A percentile compares a stretch with the other conserved stretches of the same genome.
Evolutionary conservation across 2,329 filamentous ascomycete genomes (phyloP).

Genomic region (Trichoderma harzianum): DNA sequence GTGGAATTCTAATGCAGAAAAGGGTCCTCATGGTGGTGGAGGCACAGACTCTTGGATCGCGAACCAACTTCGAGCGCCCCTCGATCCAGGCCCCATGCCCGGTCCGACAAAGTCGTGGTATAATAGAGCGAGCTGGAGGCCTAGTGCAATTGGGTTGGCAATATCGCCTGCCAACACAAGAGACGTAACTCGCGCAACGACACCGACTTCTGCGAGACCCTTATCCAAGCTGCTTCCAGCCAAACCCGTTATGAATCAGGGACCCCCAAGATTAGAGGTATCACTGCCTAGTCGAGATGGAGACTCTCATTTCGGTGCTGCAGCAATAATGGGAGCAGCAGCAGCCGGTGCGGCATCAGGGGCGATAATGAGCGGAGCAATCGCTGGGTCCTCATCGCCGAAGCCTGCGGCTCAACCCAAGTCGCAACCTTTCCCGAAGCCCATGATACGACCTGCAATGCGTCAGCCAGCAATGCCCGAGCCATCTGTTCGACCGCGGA

Average conservation of each 20-base stretch:
- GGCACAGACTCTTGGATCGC: conserved; percentile 28
- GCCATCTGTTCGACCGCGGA: not conserved
- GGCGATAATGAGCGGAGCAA: conserved; percentile 12
- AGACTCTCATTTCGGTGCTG: not conserved
- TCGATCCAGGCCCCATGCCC: conserved; percentile 23
- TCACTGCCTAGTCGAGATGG: conserved; percentile 1
- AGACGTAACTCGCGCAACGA: conserved; percentile 23
- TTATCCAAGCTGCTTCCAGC: conserved; percentile 45
- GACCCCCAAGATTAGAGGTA: not conserved
- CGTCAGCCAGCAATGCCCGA: not conserved
- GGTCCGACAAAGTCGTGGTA: conserved; percentile 25
- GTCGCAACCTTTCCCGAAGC: not conserved
- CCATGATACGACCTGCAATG: not conserved
- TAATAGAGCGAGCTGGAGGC: conserved; percentile 32
- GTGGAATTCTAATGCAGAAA: conserved; percentile 34
- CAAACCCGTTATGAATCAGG: conserved; percentile 41
- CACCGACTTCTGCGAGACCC: conserved; percentile 30
- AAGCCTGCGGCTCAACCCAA: conserved; percentile 1
- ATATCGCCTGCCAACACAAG: conserved; percentile 35
- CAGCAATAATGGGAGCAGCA: not conserved
- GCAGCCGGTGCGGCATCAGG: conserved; percentile 18
- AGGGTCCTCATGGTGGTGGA: conserved; percentile 21
- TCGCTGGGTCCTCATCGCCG: not conserved
- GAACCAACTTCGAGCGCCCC: conserved; percentile 24
- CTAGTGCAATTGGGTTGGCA: conserved; percentile 44